Evolutionary conservation across 768 basidiomycete species (phyloP), one percentile per base, ranked within the genome.

Genomic region (Chlorophyllum brunneum): DNA sequence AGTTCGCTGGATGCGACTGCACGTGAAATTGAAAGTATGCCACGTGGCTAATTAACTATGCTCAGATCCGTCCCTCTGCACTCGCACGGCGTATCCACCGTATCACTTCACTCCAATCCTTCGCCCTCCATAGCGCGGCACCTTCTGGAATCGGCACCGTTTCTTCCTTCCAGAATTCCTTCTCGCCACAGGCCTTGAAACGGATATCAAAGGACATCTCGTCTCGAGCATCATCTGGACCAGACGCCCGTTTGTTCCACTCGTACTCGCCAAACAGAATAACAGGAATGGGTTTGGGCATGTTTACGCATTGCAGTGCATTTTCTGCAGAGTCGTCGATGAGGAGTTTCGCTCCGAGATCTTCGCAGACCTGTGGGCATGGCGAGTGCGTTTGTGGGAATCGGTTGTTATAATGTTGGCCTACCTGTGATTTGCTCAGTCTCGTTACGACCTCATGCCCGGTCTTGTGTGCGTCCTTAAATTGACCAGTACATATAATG

Each of bases 281-380:
- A 26, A 86, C 83, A 2, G 75, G 79, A 11, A 77, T 78, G 1
- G 79, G 75, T n/a, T 73, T 70, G 16, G 64, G 58, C 29, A 76
- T 70, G 4, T 66, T 73, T 0, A 73, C 75, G 56, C 83, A 83
- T 51, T 80, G 75, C 23, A 86, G 57, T 31, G 85, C 86, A 65
- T 92, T 91, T 65, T 92, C 89, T 36, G 84, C 61, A 5, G 88
- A 89, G 68, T 92, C 90, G 65, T 92, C 90, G 53, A 92, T 82
- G 47, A 92, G 69, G 33, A 90, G 62, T 34, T 75, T 72, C 9
- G 88, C 85, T 13, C 76, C 75, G 15, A 91, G 67, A 54, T 79
- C 72, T 29, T 78, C 68, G 61, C 88, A 86, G 40, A 89, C 80
- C 83, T 87, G 27, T 5, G 18, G 23, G 23, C 2, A 56, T 16